These are phyloP conservation scores for Anastatica hierochuntica DNA, from an alignment of 345 rosid genomes.

Conservation along the genomic window DNA sequence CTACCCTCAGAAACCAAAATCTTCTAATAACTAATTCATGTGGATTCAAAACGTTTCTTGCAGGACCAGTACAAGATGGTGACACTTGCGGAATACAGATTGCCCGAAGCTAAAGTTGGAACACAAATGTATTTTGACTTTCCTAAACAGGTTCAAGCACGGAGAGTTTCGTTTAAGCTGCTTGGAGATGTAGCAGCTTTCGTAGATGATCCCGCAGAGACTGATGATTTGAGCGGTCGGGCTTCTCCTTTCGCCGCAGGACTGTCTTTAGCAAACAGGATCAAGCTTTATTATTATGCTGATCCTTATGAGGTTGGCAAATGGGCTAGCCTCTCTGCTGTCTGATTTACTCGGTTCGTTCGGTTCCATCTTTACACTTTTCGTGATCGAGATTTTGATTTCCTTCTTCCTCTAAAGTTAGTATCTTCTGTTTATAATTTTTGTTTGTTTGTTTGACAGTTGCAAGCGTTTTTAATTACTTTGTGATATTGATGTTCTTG, in stretches of 20 bases:
- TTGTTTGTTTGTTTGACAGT: too few relatives aligned
- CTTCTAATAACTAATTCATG: too few relatives aligned
- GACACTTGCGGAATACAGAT: conserved; percentile 62
- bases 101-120: conserved; percentile 73
- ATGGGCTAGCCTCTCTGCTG: conserved; percentile 77
- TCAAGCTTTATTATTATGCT: conserved; percentile 59
- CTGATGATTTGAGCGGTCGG: conserved; percentile 42
- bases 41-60: not conserved
- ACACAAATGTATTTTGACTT: conserved; percentile 79
- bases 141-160: conserved; percentile 53
- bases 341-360: too few relatives aligned
- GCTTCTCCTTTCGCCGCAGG: conserved; percentile 51
- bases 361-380: too few relatives aligned
- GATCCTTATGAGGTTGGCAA: conserved; percentile 78
- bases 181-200: conserved; percentile 77
- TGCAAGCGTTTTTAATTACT: too few relatives aligned
- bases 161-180: conserved; percentile 50
- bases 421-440: not conserved
- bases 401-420: not conserved
- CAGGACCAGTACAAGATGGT: conserved; percentile 76
- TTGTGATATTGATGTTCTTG: too few relatives aligned
- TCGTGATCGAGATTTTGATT: conserved; percentile 2
- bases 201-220: conserved; percentile 61
- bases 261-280: conserved; percentile 55
- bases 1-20: not conserved